These are phyloP conservation scores for Pythium utonaiense DNA, from an alignment of 352 stramenopile species.

Conservation along the genomic window DNA sequence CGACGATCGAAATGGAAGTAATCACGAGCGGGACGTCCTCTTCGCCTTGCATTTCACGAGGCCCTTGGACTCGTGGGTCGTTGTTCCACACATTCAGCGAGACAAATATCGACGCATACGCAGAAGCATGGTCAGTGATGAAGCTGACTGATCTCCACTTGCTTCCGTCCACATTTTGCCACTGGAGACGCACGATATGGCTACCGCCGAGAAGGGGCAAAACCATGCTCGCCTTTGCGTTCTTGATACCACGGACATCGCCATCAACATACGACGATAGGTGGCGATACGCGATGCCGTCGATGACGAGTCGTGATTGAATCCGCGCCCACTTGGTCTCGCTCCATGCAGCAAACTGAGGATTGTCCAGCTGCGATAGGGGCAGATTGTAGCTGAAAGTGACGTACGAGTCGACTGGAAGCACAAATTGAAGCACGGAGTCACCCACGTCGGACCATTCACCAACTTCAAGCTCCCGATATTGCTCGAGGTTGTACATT, in stretches of 20 bases:
- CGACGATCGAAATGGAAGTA: conserved; percentile 35
- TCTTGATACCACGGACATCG: conserved; percentile 65
- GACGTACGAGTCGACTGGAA: conserved; percentile 51
- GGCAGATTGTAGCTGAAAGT: conserved; percentile 74
- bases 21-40: conserved; percentile 56
- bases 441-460: conserved; percentile 77
- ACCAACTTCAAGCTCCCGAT: conserved; percentile 24
- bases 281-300: conserved; percentile 66
- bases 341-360: conserved; percentile 51
- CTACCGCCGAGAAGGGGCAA: conserved; percentile 47
- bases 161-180: conserved; percentile 71
- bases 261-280: conserved; percentile 66
- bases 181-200: conserved; percentile 65
- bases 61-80: conserved; percentile 45
- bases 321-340: conserved; percentile 48
- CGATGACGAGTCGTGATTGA: conserved; percentile 57
- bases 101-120: conserved; percentile 69
- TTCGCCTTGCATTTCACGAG: conserved; percentile 28
- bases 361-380: conserved; percentile 68
- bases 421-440: conserved; percentile 66
- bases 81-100: conserved; percentile 71
- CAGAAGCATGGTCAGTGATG: conserved; percentile 60
- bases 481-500: conserved; percentile 52
- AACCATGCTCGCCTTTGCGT: conserved; percentile 64
- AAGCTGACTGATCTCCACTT: conserved; percentile 67